Evolutionary conservation across 2,329 filamentous ascomycete genomes (phyloP).

Genomic region (Saccharata proteae): DNA sequence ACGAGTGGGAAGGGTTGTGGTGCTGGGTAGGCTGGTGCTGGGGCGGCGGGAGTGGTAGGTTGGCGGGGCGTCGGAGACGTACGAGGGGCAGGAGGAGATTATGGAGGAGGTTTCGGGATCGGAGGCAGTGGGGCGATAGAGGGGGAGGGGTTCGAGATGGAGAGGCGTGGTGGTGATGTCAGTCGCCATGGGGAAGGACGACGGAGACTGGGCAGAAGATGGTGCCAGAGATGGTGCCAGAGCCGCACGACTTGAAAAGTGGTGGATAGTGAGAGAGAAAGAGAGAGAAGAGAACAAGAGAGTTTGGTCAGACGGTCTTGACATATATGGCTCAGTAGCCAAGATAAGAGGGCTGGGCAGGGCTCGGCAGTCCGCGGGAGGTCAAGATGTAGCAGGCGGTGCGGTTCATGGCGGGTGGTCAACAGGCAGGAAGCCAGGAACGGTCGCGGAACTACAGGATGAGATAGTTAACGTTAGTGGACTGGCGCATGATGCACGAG

Average conservation of each 20-base stretch:
- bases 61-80: conserved; percentile 48
- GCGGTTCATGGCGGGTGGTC: too few relatives aligned
- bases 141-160: conserved; percentile 18
- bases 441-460: too few relatives aligned
- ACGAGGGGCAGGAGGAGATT: conserved; percentile 55
- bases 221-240: neutral
- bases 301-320: too few relatives aligned
- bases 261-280: conserved; percentile 3
- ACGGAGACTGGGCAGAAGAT: neutral
- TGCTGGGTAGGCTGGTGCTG: conserved; percentile 24
- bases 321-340: too few relatives aligned
- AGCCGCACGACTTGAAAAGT: conserved; percentile 1
- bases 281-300: conserved; percentile 3
- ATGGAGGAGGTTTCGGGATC: conserved; percentile 59
- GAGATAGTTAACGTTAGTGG: too few relatives aligned
- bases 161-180: conserved; percentile 16
- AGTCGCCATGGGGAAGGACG: conserved; percentile 14
- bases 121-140: conserved; percentile 15
- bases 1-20: neutral
- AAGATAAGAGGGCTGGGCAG: too few relatives aligned
- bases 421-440: too few relatives aligned
- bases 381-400: too few relatives aligned
- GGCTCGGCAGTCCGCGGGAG: too few relatives aligned
- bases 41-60: conserved; percentile 48
- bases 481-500: too few relatives aligned